Evolutionary conservation across 345 rosid species (phyloP), one percentile per base, ranked within the genome.

Genomic region (Ceriops zippeliana): DNA sequence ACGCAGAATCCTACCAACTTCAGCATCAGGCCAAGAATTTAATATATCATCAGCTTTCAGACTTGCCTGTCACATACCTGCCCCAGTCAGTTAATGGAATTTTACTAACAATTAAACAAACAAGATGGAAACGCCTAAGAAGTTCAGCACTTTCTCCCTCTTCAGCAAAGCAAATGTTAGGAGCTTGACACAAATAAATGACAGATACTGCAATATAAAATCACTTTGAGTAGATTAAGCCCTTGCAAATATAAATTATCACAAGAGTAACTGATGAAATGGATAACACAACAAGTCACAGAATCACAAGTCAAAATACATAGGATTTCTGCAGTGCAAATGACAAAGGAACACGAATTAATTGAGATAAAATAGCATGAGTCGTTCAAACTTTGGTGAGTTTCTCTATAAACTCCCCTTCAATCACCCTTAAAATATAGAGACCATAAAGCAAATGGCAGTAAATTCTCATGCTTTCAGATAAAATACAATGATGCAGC

Each of bases 1-100:
- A 61, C 87, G 81, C 61, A 93, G 78, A 62, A 93, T 73, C 52
- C 87, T 78, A 28, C 95, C 96, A 19, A 93, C 81, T 78, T 93
- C 91, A 69, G 78, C 68, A 59, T 85, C 95, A 38, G 96, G 97
- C 97, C 98, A 93, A 27, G 83, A 81, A 72, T 90, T 90, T 46
- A 93, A 71, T 78, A 90, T 90, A 79, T 93, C 93, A 73, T 85
- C 86, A 17, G 98, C 98, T 78, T 71, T 87, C 74, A 90, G 76
- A 78, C 75, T 82, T 69, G 85, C 96, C 96, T 93, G 86, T 68
- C 76, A 80, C 66, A 72, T 66, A 62, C 76, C 74, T 71, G 74
- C 59, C 6, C 46, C 63, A 73, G 77, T 81, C 79, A 66, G 78
- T 76, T 66, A 59, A 53, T 58, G 74, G 27, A 54, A 66, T 22